Evolutionary conservation across 257 asterid genomes (phyloP), one percentile per base, ranked within the genome.

Genomic region (Craterostigma plantagineum): DNA sequence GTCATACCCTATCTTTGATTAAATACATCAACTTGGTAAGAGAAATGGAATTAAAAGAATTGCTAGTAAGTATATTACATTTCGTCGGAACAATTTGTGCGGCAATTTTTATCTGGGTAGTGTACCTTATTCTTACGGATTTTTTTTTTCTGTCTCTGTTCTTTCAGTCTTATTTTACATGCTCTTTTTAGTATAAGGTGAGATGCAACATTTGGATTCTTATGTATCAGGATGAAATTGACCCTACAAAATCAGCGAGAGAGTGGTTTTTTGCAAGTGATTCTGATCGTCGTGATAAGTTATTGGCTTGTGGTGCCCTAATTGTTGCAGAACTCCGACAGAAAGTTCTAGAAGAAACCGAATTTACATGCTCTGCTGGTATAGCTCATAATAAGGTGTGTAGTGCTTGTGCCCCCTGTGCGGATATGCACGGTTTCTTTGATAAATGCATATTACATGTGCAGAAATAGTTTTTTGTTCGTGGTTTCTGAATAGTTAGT

Each of bases 321-420:
- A 65, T 87, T 56, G 95, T 79, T 66, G 78, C 95, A 45, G 90
- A 82, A 47, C 93, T 82, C 50, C 63, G 97, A 63, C 62, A 76
- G 52, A 80, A 71, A 61, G 97, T 87, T 39, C 50, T 76, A 63
- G 68, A 66, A 61, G 85, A 76, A 77, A 70, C 97, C 35, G 83
- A 70, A 64, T 87, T 81, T 56, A 74, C 85, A 45, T 87, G 97
- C 66, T 87, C 97, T 36, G 95, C 95, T 40, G 97, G 97, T 53
- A 61, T 87, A 39, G 97, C 95, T 55, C 97, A 87, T 60, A 87
- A 87, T 68, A 87, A 87, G 92, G 97, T 76, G 34, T 45, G 58
- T 39, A 14, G 10, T n/a, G n/a, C n/a, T n/a, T n/a, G n/a, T n/a
- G n/a, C n/a, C n/a, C n/a, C n/a, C n/a, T n/a, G n/a, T n/a, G 14